Evolutionary conservation across 495 filamentous ascomycete species (phyloP).

Genomic region (Letharia columbiana): DNA sequence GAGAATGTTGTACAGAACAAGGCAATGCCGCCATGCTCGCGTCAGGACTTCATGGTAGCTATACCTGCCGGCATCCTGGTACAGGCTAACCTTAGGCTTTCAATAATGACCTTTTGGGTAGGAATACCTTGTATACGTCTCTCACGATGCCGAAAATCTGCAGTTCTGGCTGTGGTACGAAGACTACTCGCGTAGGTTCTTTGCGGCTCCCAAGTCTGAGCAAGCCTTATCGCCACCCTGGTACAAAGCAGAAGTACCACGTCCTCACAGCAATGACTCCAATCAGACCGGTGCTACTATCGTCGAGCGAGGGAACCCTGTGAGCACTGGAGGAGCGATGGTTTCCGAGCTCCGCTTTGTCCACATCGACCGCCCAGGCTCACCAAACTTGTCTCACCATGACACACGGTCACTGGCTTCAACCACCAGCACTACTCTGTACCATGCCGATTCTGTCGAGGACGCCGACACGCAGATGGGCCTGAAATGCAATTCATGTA

Average conservation of each 20-base stretch:
- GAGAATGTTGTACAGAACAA: slow-evolving; percentile 37
- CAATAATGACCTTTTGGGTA: slow-evolving; percentile 17
- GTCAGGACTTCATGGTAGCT: slow-evolving; percentile 37
- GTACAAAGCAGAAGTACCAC: slow-evolving; percentile 17
- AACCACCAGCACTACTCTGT: slow-evolving; percentile 11
- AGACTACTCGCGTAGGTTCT: slow-evolving; percentile 38
- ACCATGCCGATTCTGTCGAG: slow-evolving; percentile 18
- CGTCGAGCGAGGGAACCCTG: slow-evolving; percentile 6
- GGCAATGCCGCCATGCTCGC: slow-evolving; percentile 38
- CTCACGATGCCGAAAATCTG: slow-evolving; percentile 41
- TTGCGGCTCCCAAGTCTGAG: slow-evolving; percentile 20
- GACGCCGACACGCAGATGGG: slow-evolving; percentile 20
- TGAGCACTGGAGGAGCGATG: not conserved
- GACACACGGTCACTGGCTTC: slow-evolving; percentile 24
- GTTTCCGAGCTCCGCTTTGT: slow-evolving; percentile 20
- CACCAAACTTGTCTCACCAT: slow-evolving; percentile 8
- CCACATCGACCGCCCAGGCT: slow-evolving; percentile 10
- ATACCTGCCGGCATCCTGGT: not conserved
- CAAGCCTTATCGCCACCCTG: slow-evolving; percentile 29
- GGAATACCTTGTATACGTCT: slow-evolving; percentile 41
- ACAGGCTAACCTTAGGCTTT: not conserved
- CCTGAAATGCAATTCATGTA: slow-evolving; percentile 23
- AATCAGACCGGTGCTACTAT: slow-evolving; percentile 12
- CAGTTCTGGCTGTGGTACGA: slow-evolving; percentile 48
- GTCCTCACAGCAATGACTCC: slow-evolving; percentile 14